phyloP scores from a whole-genome alignment of 2,329 filamentous ascomycete species.

The Hypoxylon sp. region DNA sequence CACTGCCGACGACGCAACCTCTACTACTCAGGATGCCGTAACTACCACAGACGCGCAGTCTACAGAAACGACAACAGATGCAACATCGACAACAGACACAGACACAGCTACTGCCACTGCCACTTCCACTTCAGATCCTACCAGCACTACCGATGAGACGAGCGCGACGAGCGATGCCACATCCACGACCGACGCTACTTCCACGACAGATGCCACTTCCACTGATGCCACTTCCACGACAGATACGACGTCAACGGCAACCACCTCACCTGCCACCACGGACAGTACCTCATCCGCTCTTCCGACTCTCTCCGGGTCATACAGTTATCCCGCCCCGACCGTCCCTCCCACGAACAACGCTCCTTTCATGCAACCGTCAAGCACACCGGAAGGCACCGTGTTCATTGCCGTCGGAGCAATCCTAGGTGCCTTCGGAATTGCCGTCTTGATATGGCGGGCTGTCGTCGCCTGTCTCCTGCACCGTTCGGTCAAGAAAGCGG shows the following conservation, averaged over 20 bases:
- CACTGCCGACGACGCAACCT: constrained; percentile 31
- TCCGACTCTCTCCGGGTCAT: constrained; percentile 67
- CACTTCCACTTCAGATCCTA: constrained; percentile 21
- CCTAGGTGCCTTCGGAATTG: constrained; percentile 82
- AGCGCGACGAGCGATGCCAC: constrained; percentile 27
- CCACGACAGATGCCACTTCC: constrained; percentile 30
- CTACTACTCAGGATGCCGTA: constrained; percentile 15
- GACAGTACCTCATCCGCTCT: constrained; percentile 49
- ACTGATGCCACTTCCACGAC: constrained; percentile 35
- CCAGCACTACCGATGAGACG: constrained; percentile 6
- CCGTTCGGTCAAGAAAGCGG: constrained; percentile 87
- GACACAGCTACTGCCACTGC: constrained; percentile 27
- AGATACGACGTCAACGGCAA: constrained; percentile 25
- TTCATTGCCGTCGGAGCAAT: constrained; percentile 95
- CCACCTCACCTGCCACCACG: constrained; percentile 24
- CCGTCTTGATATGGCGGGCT: constrained; percentile 88
- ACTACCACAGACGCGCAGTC: constrained; percentile 27
- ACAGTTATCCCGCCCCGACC: constrained; percentile 75
- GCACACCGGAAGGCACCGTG: constrained; percentile 88
- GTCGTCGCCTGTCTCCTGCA: constrained; percentile 92
- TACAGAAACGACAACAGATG: constrained; percentile 26
- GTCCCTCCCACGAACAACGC: constrained; percentile 87
- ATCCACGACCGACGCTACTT: constrained; percentile 32
- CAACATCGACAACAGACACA: constrained; percentile 20
- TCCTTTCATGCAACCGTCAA: constrained; percentile 91